Conservation (phyloP, 345 rosid genomes). For the Kandelia obovata region DNA sequence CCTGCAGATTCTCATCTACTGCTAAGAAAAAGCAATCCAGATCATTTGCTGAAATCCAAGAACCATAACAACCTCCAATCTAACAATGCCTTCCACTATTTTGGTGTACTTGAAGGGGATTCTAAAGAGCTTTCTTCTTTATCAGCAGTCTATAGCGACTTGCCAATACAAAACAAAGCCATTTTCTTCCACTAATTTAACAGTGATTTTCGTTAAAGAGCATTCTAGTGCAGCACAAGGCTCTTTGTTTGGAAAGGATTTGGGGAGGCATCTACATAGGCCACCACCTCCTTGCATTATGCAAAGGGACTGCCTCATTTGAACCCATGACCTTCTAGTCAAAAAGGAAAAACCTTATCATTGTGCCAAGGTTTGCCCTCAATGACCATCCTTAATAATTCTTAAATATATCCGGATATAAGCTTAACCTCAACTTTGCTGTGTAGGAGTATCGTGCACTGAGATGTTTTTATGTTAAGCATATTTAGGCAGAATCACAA, state of each 20-base stretch:
- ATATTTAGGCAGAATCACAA: background rate
- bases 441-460: background rate
- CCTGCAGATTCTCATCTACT: background rate
- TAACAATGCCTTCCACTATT: background rate
- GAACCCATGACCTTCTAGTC: too few species aligned
- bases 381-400: too few species aligned
- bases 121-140: background rate
- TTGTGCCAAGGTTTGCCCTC: too few species aligned
- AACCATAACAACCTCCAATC: too few species aligned
- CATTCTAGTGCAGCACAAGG: background rate
- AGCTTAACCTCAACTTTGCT: too few species aligned
- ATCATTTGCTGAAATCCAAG: background rate
- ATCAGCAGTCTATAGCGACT: background rate
- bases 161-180: background rate
- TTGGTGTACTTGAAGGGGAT: background rate
- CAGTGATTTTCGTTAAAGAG: background rate
- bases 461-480: background rate
- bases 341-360: too few species aligned
- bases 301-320: too few species aligned
- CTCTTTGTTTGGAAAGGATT: background rate
- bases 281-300: too few species aligned
- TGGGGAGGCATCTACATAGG: background rate
- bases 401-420: too few species aligned
- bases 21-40: background rate
- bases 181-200: background rate